Evolutionary conservation across 2,329 filamentous ascomycete species (phyloP).

Genomic region (Aureobasidium mangrovei): DNA sequence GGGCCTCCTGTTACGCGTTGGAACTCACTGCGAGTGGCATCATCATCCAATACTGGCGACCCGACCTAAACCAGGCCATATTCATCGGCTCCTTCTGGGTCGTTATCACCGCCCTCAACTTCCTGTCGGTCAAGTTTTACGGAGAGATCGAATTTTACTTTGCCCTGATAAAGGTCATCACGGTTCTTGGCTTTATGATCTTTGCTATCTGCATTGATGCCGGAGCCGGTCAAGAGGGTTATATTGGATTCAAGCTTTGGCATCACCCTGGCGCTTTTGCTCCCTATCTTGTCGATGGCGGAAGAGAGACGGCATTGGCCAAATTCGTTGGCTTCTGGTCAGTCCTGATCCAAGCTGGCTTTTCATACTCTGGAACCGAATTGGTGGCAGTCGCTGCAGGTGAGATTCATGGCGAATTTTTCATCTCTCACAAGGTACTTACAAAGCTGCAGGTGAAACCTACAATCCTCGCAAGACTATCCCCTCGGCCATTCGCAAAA

Average conservation of each 20-base stretch:
- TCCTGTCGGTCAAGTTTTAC: conserved; percentile 42
- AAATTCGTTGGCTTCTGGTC: conserved; percentile 43
- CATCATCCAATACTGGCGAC: conserved; percentile 34
- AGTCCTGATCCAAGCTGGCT: conserved; percentile 49
- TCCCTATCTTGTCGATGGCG: conserved; percentile 23
- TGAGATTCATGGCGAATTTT: not conserved
- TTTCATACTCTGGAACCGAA: conserved; percentile 49
- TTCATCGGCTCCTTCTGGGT: conserved; percentile 28
- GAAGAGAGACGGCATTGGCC: conserved; percentile 20
- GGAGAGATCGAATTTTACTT: conserved; percentile 49
- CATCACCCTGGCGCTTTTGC: conserved; percentile 34
- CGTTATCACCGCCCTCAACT: conserved; percentile 39
- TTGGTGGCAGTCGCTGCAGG: conserved; percentile 45
- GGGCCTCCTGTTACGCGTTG: conserved; percentile 34
- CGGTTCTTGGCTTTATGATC: conserved; percentile 38
- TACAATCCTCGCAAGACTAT: conserved; percentile 42
- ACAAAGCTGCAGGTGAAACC: conserved; percentile 30
- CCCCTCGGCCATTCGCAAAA: conserved; percentile 28
- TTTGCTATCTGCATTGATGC: conserved; percentile 34
- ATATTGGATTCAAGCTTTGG: conserved; percentile 51
- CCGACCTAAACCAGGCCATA: conserved; percentile 34
- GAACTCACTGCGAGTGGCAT: conserved; percentile 32
- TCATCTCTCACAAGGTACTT: not conserved
- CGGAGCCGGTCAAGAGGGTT: conserved; percentile 42
- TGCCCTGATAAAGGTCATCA: conserved; percentile 43